A percentile compares a stretch with the other conserved stretches of the same genome.
Conservation (phyloP, 805 yeast genomes). For the Monosporozyma yasuniensis region DNA sequence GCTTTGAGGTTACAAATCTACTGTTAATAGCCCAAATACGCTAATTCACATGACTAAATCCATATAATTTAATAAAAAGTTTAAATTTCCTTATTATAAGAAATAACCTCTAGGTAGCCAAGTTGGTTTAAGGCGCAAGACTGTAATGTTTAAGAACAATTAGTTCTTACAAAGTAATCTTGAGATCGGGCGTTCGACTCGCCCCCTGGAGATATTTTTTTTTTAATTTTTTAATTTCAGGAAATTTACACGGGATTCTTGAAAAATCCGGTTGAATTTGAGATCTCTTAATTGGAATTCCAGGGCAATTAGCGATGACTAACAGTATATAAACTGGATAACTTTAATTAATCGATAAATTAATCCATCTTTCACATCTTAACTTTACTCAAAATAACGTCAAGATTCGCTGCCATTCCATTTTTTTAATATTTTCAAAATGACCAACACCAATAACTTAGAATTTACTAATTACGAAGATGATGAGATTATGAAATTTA, state of each 20-base stretch:
- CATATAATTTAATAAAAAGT: no score
- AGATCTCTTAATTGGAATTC: neutral
- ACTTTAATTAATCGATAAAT: neutral
- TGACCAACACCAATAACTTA: neutral
- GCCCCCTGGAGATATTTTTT: constrained; percentile 31
- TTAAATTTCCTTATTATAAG: no score
- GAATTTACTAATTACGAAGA: constrained; percentile 20
- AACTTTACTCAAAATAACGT: neutral
- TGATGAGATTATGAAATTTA: constrained; percentile 29
- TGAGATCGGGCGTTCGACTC: constrained; percentile 35
- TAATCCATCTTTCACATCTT: neutral
- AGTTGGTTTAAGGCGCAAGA: constrained; percentile 19
- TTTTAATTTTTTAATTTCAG: neutral
- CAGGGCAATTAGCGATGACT: neutral
- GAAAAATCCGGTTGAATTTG: neutral
- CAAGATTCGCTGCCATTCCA: neutral
- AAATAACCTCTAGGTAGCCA: constrained; percentile 31
- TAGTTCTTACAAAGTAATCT: constrained; percentile 21
- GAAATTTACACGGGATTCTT: no score
- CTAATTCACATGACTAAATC: no score
- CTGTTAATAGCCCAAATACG: no score
- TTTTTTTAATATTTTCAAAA: neutral
- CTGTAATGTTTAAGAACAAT: constrained; percentile 26
- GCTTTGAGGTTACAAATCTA: no score
- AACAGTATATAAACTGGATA: neutral